Evolutionary conservation across 2,329 filamentous ascomycete genomes (phyloP).

Genomic region (Metarhizium rileyi): DNA sequence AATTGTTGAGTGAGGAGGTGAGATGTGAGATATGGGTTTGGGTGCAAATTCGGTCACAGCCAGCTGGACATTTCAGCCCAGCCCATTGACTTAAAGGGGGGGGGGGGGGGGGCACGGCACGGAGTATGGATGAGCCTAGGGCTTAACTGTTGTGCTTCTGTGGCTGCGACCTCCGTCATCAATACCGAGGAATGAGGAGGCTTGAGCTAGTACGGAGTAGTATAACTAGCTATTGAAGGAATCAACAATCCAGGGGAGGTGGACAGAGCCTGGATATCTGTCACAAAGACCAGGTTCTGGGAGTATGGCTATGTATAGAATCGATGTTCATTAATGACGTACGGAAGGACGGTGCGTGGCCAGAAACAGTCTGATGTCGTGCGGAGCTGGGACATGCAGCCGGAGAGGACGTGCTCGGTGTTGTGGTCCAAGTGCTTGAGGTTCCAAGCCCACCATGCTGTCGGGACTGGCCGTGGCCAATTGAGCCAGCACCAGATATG

Average conservation of each 20-base stretch:
- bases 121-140: background rate
- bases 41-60: background rate
- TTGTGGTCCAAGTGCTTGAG: background rate
- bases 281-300: background rate
- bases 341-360: constrained; percentile 44
- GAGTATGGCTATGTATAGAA: background rate
- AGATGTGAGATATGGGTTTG: background rate
- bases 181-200: background rate
- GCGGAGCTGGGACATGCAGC: constrained; percentile 4
- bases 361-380: constrained; percentile 18
- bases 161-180: background rate
- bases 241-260: background rate
- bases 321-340: constrained; percentile 11
- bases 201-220: no score
- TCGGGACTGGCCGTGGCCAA: background rate
- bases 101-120: no score
- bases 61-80: background rate
- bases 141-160: background rate
- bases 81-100: background rate
- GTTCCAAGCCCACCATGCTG: no score
- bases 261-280: no score
- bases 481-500: background rate
- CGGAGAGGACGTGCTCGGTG: background rate
- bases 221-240: no score
- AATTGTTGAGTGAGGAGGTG: background rate